Percentiles rank a stretch among this genome's conserved stretches.
These are phyloP conservation scores for Conringia planisiliqua DNA, from an alignment of 345 rosid species.

Conservation along the genomic window DNA sequence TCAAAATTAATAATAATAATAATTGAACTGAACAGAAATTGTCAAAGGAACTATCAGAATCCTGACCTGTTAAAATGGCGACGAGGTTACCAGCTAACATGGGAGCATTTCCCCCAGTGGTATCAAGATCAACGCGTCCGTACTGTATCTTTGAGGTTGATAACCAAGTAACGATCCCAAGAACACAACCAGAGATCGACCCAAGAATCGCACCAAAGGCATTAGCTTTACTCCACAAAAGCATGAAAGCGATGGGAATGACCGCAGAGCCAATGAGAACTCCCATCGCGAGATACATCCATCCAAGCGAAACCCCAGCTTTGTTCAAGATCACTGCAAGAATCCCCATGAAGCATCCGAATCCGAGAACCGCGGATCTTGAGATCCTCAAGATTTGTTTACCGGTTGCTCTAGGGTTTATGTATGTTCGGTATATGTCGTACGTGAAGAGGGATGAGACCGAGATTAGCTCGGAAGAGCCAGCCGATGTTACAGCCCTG, in stretches of 20 bases:
- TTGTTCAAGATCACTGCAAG: slow-evolving; percentile 81
- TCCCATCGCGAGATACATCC: slow-evolving; percentile 98
- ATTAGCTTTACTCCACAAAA: slow-evolving; percentile 89
- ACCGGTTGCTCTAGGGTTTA: slow-evolving; percentile 77
- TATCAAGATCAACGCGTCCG: slow-evolving; percentile 63
- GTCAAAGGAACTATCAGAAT: not conserved
- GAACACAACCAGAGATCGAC: slow-evolving; percentile 56
- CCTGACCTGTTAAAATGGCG: slow-evolving; percentile 50
- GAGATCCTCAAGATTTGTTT: slow-evolving; percentile 68
- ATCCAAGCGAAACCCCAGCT: slow-evolving; percentile 86
- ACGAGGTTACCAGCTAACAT: slow-evolving; percentile 90
- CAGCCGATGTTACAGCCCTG: slow-evolving; percentile 98
- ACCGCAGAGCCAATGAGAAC: slow-evolving; percentile 89
- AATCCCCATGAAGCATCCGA: slow-evolving; percentile 95
- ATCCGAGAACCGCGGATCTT: slow-evolving; percentile 63
- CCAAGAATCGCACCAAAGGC: slow-evolving; percentile 80
- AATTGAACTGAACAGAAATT: not conserved
- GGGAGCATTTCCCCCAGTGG: slow-evolving; percentile 78
- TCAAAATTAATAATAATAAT: no score
- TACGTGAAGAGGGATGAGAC: slow-evolving; percentile 90
- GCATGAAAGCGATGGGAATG: slow-evolving; percentile 87
- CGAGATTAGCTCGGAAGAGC: slow-evolving; percentile 84
- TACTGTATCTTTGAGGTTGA: slow-evolving; percentile 59
- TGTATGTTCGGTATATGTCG: slow-evolving; percentile 83
- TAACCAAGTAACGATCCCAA: slow-evolving; percentile 76